Percentiles rank a stretch among this genome's conserved stretches.
These are phyloP conservation scores for Phytophthora foliorum DNA, from an alignment of 352 stramenopile species.

Conservation along the genomic window DNA sequence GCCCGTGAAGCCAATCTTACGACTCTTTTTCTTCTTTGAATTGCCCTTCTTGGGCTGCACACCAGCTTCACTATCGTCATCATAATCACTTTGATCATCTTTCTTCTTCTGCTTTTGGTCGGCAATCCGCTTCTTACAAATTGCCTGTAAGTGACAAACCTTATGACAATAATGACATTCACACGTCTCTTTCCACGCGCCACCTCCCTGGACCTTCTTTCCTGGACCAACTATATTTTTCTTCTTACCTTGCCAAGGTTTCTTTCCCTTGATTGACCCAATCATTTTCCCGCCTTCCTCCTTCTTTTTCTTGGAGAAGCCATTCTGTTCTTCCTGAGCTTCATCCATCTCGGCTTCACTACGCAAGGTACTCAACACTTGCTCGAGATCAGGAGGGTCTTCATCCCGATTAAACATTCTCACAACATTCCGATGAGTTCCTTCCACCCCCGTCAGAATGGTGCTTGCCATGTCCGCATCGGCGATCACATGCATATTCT, in stretches of 20 bases:
- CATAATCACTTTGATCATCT: not conserved
- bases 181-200: not conserved
- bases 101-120: not conserved
- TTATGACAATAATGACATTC: not conserved
- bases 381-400: too few species aligned
- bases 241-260: not conserved
- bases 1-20: not conserved
- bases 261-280: not conserved
- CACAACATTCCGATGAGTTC: not conserved
- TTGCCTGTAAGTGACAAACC: not conserved
- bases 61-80: not conserved
- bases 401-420: constrained; percentile 7
- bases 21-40: not conserved
- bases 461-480: constrained; percentile 6
- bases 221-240: not conserved
- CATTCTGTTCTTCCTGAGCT: not conserved
- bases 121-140: not conserved
- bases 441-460: constrained; percentile 4
- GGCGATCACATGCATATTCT: constrained; percentile 1
- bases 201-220: not conserved
- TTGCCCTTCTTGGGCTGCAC: not conserved
- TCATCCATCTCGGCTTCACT: not conserved
- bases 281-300: not conserved
- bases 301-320: not conserved
- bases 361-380: too few species aligned